Conservation (phyloP, 306 rosid genomes). For the Macrotyloma uniflorum region DNA sequence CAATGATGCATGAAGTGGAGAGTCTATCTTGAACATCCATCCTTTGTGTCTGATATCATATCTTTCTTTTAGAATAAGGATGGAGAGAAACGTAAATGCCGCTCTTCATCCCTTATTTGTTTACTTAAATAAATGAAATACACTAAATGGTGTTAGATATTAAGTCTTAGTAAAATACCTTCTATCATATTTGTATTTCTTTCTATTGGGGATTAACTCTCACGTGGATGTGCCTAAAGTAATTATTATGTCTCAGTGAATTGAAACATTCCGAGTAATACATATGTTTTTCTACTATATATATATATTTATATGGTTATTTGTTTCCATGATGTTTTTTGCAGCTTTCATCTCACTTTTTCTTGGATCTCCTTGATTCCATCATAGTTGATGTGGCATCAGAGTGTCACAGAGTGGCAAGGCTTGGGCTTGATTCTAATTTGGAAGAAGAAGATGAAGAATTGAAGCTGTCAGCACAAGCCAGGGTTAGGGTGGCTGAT, state of each 20-base stretch:
- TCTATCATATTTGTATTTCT: constrained; percentile 7
- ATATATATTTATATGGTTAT: background rate
- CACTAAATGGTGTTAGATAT: background rate
- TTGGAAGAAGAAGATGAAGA: constrained; percentile 97
- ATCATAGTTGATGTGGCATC: constrained; percentile 93
- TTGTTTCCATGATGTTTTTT: constrained; percentile 46
- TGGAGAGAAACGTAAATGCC: constrained; percentile 13
- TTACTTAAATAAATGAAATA: background rate
- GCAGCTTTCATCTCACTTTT: constrained; percentile 79
- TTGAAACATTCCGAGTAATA: constrained; percentile 21
- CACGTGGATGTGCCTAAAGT: constrained; percentile 21
- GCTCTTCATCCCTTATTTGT: background rate
- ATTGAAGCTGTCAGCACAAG: constrained; percentile 83
- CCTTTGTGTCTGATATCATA: background rate
- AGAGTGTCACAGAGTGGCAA: constrained; percentile 91
- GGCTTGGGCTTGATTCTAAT: constrained; percentile 88
- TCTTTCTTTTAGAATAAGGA: constrained; percentile 29
- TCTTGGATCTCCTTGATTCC: constrained; percentile 87
- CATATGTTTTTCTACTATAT: background rate
- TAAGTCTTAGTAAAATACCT: background rate
- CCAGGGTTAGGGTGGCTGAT: constrained; percentile 88
- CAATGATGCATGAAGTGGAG: background rate
- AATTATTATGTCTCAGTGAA: constrained; percentile 9
- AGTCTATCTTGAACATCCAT: constrained; percentile 14
- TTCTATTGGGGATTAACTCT: background rate